Evolutionary conservation across 306 rosid species (phyloP).

Genomic region (Sphenostylis stenocarpa): DNA sequence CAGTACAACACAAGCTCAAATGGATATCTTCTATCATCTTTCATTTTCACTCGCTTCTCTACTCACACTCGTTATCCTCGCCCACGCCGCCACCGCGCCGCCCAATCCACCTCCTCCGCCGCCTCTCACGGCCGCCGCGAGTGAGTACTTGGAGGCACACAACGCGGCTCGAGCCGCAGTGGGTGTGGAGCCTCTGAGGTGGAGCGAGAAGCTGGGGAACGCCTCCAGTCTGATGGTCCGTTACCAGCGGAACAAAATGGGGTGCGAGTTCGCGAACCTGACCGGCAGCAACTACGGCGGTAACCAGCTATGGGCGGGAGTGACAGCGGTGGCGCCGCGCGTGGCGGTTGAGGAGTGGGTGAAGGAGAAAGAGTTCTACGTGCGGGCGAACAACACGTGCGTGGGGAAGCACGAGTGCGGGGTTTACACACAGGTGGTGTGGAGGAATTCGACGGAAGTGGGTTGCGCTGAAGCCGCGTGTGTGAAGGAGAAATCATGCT

Average conservation of each 20-base stretch:
- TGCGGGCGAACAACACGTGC: slow-evolving; percentile 60
- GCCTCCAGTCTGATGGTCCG: slow-evolving; percentile 56
- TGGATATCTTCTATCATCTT: not conserved
- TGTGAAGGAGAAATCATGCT: slow-evolving; percentile 46
- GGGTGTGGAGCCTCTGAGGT: slow-evolving; percentile 59
- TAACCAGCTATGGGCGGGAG: slow-evolving; percentile 69
- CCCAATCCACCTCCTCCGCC: not conserved
- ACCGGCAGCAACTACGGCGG: slow-evolving; percentile 62
- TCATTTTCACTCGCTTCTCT: not conserved
- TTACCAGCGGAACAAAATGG: slow-evolving; percentile 65
- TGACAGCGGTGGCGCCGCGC: slow-evolving; percentile 44
- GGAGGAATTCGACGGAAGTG: slow-evolving; percentile 61
- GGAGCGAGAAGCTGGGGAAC: slow-evolving; percentile 69
- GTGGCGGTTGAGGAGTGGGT: slow-evolving; percentile 77
- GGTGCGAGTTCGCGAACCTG: slow-evolving; percentile 67
- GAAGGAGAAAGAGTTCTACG: slow-evolving; percentile 65
- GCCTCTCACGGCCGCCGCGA: slow-evolving; percentile 31
- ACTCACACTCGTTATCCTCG: not conserved
- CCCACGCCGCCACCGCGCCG: not conserved
- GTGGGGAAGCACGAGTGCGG: slow-evolving; percentile 57
- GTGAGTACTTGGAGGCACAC: slow-evolving; percentile 65
- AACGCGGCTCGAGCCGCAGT: slow-evolving; percentile 78
- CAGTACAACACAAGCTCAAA: not conserved
- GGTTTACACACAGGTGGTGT: slow-evolving; percentile 83
- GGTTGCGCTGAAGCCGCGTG: slow-evolving; percentile 75